Evolutionary conservation across 192 early-diverging fungal genomes (phyloP), one percentile per base, ranked within the genome.

Genomic region (Podila verticillata): DNA sequence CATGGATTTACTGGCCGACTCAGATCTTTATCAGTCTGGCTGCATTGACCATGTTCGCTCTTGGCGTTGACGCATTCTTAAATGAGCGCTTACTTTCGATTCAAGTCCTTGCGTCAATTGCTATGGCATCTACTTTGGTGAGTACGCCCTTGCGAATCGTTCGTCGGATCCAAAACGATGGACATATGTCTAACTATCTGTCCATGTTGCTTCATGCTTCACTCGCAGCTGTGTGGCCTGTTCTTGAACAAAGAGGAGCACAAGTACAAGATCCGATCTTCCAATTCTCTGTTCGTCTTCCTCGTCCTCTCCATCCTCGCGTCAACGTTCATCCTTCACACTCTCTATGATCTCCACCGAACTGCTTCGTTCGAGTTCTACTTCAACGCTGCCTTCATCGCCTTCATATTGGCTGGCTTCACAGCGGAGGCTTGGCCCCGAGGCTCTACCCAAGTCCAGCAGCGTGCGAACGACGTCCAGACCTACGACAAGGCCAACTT

Each of bases 1-100:
- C 64, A 4, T 79, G 75, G 75, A 79, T 79, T 9, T 79, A 79
- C 24, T 79, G 75, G 75, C 57, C 64, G 13, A 48, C 69, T 12
- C 68, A 79, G 49, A 7, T 19, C 12, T 35, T 34, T 49, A 72
- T 79, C 28, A 8, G 47, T 12, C 15, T 26, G 5, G 49, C 60
- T 15, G 13, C 49, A 26, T 24, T 72, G 26, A 13, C 57, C 9
- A 58, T 72, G 64, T 48, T 71, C 2, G 47, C 35, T 12, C 69
- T 57, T 48, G 48, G 49, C 1, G 19, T 44, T 0, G 7, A 32
- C 30, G 48, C 28, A 7, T 36, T 44, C 31, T 28, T 31, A 0
- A 34, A 22, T 9, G 48, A 20, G 22, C 34, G 24, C 0, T 20
- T 26, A 20, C 19, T 58, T 9, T 12, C 31, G 1, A 36, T 54